Base-by-base conservation (phyloP, 2,329 filamentous ascomycete genomes). In the Clarireedia monteithiana region DNA sequence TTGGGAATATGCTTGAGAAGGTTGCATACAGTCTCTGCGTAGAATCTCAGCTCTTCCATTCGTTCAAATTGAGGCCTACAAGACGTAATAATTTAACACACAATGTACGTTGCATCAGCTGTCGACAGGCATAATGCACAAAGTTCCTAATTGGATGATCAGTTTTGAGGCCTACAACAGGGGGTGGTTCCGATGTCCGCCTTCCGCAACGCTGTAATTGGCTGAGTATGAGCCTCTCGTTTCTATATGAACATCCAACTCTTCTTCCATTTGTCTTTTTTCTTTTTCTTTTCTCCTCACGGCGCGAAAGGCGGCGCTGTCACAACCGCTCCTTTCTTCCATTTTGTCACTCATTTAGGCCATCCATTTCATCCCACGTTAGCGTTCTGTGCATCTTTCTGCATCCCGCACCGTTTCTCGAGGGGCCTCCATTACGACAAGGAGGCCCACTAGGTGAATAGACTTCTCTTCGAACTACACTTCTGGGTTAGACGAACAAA, bases 391-490 rank as follows among this genome's bases (percentile, higher is more conserved):
- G 40, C 23, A 47, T 53, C 40, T n/a, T 34, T 20, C n/a, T 23
- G 12, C 9, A n/a, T 3, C n/a, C 46, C 36, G 17, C 50, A 47
- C 2, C n/a, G 14, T n/a, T 3, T 2, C 27, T 27, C 42, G 5
- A 36, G 40, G 40, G 40, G 50, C 50, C 50, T 53, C 50, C 50
- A 10, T 45, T 47, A 47, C 50, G 39, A 34, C 24, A 6, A 53
- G 40, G 50, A 53, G 50, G 50, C 40, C 42, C 50, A 46, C 30
- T 12, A 26, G 42, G 40, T 42, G 40, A 53, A 53, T 53, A 53
- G 50, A 53, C 23, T 46, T 34, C 40, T 47, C 27, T 27, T 47
- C 20, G 23, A 20, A 36, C 30, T 53, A 47, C 50, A 53, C 27
- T 34, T 27, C 40, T 47, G 50, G 50, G 40, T 10, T 36, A 14